A percentile compares a stretch with the other conserved stretches of the same genome.
phyloP scores from a whole-genome alignment of 345 rosid genomes.

The Eucalyptus pauciflora region DNA sequence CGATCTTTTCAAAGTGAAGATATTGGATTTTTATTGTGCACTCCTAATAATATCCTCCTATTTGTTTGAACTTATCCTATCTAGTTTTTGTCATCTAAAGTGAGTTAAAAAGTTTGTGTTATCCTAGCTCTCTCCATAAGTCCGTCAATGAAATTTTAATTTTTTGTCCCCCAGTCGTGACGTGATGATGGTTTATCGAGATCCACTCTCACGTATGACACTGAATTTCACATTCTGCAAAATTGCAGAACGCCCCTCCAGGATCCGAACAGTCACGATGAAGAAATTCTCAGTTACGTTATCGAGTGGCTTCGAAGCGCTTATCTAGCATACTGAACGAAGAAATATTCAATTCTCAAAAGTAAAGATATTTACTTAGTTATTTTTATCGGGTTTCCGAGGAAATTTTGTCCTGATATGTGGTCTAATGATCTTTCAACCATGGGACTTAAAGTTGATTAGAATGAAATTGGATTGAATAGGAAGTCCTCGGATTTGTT shows the following conservation, averaged over 20 bases:
- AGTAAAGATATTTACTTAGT: not conserved
- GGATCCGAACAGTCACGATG: not conserved
- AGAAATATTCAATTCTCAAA: not conserved
- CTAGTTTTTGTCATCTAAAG: not conserved
- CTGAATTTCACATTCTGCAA: not conserved
- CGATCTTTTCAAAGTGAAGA: not conserved
- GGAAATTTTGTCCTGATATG: not conserved
- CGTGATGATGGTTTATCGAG: not conserved
- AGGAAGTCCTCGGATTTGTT: not conserved
- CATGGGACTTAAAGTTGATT: not conserved
- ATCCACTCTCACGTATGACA: not conserved
- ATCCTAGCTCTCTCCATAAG: not conserved
- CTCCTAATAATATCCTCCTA: not conserved
- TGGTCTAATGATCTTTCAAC: too few relatives aligned
- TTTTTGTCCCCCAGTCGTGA: not conserved
- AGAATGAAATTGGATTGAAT: not conserved
- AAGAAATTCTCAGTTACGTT: not conserved
- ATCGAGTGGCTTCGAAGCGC: not conserved
- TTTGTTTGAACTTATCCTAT: not conserved
- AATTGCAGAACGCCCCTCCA: not conserved
- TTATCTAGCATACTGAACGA: accelerated
- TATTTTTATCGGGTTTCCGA: not conserved
- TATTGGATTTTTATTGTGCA: too few relatives aligned
- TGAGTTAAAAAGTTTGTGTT: too few relatives aligned
- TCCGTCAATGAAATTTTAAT: not conserved